Percentiles rank a stretch among this genome's conserved stretches.
phyloP scores from a whole-genome alignment of 345 rosid genomes.

The Euclidium syriacum region DNA sequence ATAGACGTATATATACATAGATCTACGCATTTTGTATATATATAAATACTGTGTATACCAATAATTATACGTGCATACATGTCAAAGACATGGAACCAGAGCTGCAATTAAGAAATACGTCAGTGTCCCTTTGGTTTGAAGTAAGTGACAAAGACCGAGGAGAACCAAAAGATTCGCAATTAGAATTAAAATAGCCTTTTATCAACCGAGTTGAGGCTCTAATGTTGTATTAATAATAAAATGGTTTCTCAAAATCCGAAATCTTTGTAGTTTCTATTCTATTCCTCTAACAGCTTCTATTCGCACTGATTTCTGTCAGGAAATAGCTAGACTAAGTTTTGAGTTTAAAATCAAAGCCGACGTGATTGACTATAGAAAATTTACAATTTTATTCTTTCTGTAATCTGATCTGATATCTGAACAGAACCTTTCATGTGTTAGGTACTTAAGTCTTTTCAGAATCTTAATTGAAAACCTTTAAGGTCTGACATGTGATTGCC shows the following conservation, averaged over 20 bases:
- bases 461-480: not conserved
- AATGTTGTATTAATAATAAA: not conserved
- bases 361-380: not conserved
- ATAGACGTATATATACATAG: not conserved
- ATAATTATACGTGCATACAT: not conserved
- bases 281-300: constrained; percentile 71
- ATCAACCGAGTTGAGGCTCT: constrained; percentile 5
- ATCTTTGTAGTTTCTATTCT: constrained; percentile 55
- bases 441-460: not conserved
- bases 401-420: not conserved
- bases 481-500: too few species aligned
- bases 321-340: not conserved
- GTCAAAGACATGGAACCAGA: not conserved
- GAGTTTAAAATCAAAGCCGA: not conserved
- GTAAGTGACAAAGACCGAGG: not conserved
- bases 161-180: not conserved
- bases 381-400: not conserved
- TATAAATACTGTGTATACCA: not conserved
- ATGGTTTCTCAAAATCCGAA: constrained; percentile 35
- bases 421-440: not conserved
- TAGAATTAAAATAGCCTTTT: not conserved
- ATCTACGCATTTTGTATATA: not conserved
- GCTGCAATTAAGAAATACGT: not conserved
- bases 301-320: constrained; percentile 64
- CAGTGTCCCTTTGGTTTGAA: not conserved